Evolutionary conservation across 345 rosid species (phyloP), one percentile per base, ranked within the genome.

Genomic region (Dovyalis caffra): DNA sequence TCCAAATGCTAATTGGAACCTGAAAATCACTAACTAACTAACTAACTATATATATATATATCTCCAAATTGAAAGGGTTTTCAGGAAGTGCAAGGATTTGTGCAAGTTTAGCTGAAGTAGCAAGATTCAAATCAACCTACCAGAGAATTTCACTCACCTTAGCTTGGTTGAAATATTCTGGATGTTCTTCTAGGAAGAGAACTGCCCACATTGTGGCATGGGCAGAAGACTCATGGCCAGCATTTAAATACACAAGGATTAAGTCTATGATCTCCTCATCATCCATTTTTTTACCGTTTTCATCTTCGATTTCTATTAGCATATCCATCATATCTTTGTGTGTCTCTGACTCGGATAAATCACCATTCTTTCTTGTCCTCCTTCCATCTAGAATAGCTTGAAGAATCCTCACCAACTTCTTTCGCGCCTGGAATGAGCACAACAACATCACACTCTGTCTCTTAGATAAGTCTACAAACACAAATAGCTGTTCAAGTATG

Each of bases 221-320:
- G 1, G 81, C 81, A 1, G 82, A 63, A 70, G 79, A 72, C 66
- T 80, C 88, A 69, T 76, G 84, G 21, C 84, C 88, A 1, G 81
- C 88, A 49, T 61, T 70, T 75, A 81, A 67, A 76, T 74, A 70
- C 72, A 70, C 28, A 26, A 81, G 37, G 14, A 83, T 53, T 4
- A 81, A 18, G 40, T 81, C 78, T 7, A 77, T 73, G 23, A 86
- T 81, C 32, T 86, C 77, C 64, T 77, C 76, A 43, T 86, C 80
- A 1, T 25, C 60, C 62, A 76, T 18, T 29, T 71, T 79, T 20
- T 49, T 21, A 20, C 84, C 83, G 28, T 80, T 64, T 34, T 86
- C 85, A 45, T 86, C 89, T 53, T 83, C 83, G 8, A 71, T 51
- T 20, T 79, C 79, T 69, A 80, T 32, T 8, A 86, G 71, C 10